Evolutionary conservation across 2,329 filamentous ascomycete genomes (phyloP), one percentile per base, ranked within the genome.

Genomic region (Fusarium liriodendri): DNA sequence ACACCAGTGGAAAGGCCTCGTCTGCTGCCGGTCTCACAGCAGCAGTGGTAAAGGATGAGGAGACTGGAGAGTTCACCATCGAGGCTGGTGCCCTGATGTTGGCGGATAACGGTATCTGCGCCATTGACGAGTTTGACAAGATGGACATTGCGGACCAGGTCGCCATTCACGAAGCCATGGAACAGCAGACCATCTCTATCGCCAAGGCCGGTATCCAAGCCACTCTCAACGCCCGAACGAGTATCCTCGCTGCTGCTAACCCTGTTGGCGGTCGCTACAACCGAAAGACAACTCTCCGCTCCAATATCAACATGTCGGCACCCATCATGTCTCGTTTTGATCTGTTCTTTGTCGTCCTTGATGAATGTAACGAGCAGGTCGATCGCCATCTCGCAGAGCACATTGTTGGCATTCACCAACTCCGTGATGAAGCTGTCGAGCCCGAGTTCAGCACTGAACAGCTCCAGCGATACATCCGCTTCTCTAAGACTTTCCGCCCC

Each of bases 321-420:
- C 97, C 97, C 67, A 99, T 99, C 86, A 99, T 99, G 97, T 98
- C 95, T 62, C 94, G 97, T 87, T 99, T 99, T 84, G 97, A 99
- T 86, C 88, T 99, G 11, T 99, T 99, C 89, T 99, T 99, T 80
- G 95, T 99, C 62, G 93, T 99, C 29, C 89, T 98, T 1, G 97
- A 99, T 81, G 97, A 99, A 79, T 98, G 96, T 82, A 97, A 98
- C 80, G 96, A 98, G 84, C 85, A 89, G 42, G 91, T 97, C 37
- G 97, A 99, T 81, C 93, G 95, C 66, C 95, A 97, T 80, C 88
- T 99, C 5, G 97, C 97, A 3, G 90, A 96, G 79, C 97, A 99
- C 83, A 99, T 99, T 79, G 96, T 99, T 71, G 92, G 92, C 69
- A 93, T 99, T 66, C 97, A 99, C 84, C 95, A 97, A 82, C 89